Evolutionary conservation across 441 rosid species (phyloP).

Genomic region (Bocquillonia castaneifolia): DNA sequence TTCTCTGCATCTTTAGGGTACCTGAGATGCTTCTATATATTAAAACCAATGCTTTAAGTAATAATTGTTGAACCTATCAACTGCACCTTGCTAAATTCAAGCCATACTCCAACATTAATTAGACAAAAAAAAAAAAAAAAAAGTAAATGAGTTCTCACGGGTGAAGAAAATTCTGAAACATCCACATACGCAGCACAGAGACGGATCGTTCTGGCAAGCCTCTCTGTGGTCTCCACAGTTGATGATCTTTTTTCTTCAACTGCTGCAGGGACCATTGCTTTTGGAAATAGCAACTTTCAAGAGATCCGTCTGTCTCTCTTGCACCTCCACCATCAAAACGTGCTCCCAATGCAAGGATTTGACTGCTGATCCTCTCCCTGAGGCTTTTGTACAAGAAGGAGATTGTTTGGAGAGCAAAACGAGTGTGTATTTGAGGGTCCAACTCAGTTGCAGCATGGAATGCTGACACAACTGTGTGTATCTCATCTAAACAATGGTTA

Average conservation of each 20-base stretch:
- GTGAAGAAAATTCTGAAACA: slow-evolving; percentile 96
- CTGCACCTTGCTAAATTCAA: neutral
- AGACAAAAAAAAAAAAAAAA: too few species aligned
- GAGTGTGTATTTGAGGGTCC: slow-evolving; percentile 70
- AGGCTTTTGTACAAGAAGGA: slow-evolving; percentile 64
- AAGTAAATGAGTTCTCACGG: slow-evolving; percentile 45
- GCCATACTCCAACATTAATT: neutral
- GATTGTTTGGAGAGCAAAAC: slow-evolving; percentile 68
- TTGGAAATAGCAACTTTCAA: slow-evolving; percentile 47
- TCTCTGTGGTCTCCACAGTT: slow-evolving; percentile 83
- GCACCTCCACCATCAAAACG: slow-evolving; percentile 21
- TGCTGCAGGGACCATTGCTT: slow-evolving; percentile 77
- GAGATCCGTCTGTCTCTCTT: slow-evolving; percentile 39
- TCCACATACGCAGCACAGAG: slow-evolving; percentile 77
- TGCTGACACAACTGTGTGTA: slow-evolving; percentile 82
- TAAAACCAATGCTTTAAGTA: neutral
- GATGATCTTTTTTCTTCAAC: slow-evolving; percentile 66
- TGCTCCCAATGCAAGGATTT: slow-evolving; percentile 65
- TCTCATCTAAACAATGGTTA: slow-evolving; percentile 76
- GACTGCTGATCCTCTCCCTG: slow-evolving; percentile 76
- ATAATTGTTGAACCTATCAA: neutral
- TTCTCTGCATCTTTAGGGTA: slow-evolving; percentile 97
- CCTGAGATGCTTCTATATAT: slow-evolving; percentile 34
- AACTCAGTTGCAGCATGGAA: slow-evolving; percentile 88
- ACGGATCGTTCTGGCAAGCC: slow-evolving; percentile 89